A percentile compares a stretch with the other conserved stretches of the same genome.
Conservation (phyloP, 371 early-diverging fungal genomes). For the Zopfochytrium polystomum region DNA sequence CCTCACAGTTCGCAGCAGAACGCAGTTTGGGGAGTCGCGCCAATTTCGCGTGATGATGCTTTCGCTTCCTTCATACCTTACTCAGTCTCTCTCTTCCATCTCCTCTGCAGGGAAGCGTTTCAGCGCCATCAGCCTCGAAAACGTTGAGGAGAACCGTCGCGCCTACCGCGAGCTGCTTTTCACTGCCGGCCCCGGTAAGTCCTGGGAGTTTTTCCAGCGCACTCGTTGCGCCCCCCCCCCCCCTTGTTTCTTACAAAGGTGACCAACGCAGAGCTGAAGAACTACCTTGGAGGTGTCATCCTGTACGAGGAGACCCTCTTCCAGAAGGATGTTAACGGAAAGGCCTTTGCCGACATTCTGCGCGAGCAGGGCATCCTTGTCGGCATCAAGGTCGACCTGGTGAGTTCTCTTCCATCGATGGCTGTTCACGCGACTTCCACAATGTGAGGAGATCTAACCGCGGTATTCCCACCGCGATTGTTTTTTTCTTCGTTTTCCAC, state of each 20-base stretch:
- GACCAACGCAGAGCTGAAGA: constrained; percentile 33
- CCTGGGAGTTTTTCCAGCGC: neutral
- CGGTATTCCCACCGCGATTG: too few species aligned
- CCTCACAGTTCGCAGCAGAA: too few species aligned
- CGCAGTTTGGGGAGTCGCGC: too few species aligned
- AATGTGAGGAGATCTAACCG: too few species aligned
- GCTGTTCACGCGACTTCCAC: neutral
- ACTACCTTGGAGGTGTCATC: constrained; percentile 65
- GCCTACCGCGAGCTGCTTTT: constrained; percentile 64
- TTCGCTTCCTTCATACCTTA: too few species aligned
- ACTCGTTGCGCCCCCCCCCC: neutral
- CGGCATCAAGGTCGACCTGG: constrained; percentile 72
- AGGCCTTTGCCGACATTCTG: constrained; percentile 48
- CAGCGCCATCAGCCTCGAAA: constrained; percentile 50
- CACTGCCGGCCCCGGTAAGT: constrained; percentile 48
- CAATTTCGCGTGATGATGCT: too few species aligned
- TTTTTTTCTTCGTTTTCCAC: neutral
- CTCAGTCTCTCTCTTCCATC: neutral
- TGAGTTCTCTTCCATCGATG: constrained; percentile 16
- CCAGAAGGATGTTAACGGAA: constrained; percentile 52
- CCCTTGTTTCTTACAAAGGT: neutral
- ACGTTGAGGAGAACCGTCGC: constrained; percentile 62
- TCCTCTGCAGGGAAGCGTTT: constrained; percentile 50
- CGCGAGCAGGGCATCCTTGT: constrained; percentile 49
- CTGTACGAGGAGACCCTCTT: constrained; percentile 65